Base-by-base conservation (phyloP, 2,329 filamentous ascomycete genomes). In the Juglanconis juglandina region DNA sequence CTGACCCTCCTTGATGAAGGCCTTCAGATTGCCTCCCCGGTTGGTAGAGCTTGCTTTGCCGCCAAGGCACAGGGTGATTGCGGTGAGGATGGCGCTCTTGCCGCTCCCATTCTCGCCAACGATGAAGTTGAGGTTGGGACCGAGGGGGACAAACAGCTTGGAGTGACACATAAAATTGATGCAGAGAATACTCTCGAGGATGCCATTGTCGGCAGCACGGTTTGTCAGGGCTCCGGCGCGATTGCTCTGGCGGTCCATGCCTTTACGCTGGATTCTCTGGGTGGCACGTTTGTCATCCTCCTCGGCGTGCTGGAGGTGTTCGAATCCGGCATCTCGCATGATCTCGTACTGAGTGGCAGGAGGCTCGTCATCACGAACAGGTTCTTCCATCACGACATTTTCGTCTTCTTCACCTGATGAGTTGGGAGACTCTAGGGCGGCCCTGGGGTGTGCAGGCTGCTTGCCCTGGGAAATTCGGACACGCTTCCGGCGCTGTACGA, bases 91-190 rank as follows among this genome's bases (percentile, higher is more conserved):
- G 3, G 95, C 95, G 72, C 95, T 99, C 78, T 99, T 99, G 41
- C 95, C 95, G 71, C 94, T 98, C 37, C 95, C 95, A 71, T 99
- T 99, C 73, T 96, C 92, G 14, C 95, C 95, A 58, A 97, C 93
- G 63, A 99, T 93, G 75, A 99, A 99, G 75, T 99, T 99, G 73
- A 99, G 96, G 42, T 97, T 79, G 0, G 95, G 95, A 0, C 95
- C 95, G n/a, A 99, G 81, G 59, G 89, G 84, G 62, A 96, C 90
- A 48, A 89, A 86, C 17, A 98, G 82, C 58, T 88, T 87, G 49
- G 87, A 81, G 72, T 99, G 95, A 69, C 94, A 98, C 95, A 98
- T 98, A 75, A 98, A 98, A 72, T 97, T 97, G 67, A 87, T 84
- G 72, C 92, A 96, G 42, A 87, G 89, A 58, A 98, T 89, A 64